These are phyloP conservation scores for Kwoniella botswanensis DNA, from an alignment of 768 basidiomycete species.

Conservation along the genomic window DNA sequence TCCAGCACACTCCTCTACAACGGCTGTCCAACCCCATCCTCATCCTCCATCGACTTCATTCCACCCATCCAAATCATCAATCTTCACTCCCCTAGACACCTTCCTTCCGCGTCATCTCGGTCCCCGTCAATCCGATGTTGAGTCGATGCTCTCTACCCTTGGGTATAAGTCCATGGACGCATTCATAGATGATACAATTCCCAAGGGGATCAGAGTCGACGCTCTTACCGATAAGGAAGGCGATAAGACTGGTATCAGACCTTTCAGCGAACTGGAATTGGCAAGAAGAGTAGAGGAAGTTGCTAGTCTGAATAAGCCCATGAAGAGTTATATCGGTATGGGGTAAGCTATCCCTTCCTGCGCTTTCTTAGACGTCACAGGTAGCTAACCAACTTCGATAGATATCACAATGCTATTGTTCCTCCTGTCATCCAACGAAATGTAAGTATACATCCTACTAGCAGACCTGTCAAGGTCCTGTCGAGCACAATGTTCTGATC, in stretches of 20 bases:
- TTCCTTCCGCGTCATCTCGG: slow-evolving; percentile 92
- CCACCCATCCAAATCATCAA: slow-evolving; percentile 56
- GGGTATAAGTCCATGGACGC: slow-evolving; percentile 87
- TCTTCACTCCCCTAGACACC: slow-evolving; percentile 85
- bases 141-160: slow-evolving; percentile 78
- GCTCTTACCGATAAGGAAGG: slow-evolving; percentile 63
- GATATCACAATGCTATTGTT: slow-evolving; percentile 88
- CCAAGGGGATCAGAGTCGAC: slow-evolving; percentile 75
- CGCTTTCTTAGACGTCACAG: neutral
- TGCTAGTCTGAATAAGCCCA: slow-evolving; percentile 76
- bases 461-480: neutral
- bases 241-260: slow-evolving; percentile 68
- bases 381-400: slow-evolving; percentile 19
- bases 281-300: slow-evolving; percentile 74
- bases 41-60: slow-evolving; percentile 34
- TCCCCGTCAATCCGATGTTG: slow-evolving; percentile 79
- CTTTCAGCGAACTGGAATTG: slow-evolving; percentile 85
- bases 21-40: slow-evolving; percentile 52
- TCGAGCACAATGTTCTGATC: too few species aligned
- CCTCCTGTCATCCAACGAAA: slow-evolving; percentile 95
- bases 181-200: slow-evolving; percentile 83
- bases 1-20: slow-evolving; percentile 42
- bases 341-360: slow-evolving; percentile 61
- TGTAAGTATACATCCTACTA: slow-evolving; percentile 39
- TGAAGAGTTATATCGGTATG: slow-evolving; percentile 97